These are phyloP conservation scores for Parmelia sp. DNA, from an alignment of 495 filamentous ascomycete species.

Conservation along the genomic window DNA sequence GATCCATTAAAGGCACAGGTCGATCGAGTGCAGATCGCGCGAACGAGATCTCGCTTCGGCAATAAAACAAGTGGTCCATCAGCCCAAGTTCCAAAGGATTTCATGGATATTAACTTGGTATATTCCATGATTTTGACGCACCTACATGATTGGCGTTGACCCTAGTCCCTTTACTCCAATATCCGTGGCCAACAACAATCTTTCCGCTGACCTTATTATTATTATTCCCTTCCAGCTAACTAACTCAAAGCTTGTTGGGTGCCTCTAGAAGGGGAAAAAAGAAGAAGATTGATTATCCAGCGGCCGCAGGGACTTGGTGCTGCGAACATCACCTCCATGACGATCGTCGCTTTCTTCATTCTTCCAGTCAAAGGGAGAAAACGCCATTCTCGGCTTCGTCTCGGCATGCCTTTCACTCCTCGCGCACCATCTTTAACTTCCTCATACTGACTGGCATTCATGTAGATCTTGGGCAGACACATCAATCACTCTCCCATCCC, in stretches of 20 bases:
- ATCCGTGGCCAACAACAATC: not conserved
- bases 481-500: not conserved
- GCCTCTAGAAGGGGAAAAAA: not conserved
- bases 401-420: slow-evolving; percentile 14
- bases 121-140: not conserved
- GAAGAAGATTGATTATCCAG: not conserved
- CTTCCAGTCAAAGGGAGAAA: not conserved
- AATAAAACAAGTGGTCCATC: not conserved
- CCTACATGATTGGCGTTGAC: not conserved
- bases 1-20: slow-evolving; percentile 1
- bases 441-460: slow-evolving; percentile 7
- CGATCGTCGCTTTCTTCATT: slow-evolving; percentile 3
- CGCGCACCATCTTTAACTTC: slow-evolving; percentile 6
- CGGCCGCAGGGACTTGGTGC: not conserved
- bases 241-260: not conserved
- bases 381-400: slow-evolving; percentile 19
- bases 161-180: not conserved
- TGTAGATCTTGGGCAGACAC: slow-evolving; percentile 20
- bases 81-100: not conserved
- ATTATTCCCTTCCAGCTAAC: not conserved
- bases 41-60: slow-evolving; percentile 7
- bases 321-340: slow-evolving; percentile 3
- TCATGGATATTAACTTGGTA: not conserved
- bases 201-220: not conserved
- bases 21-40: slow-evolving; percentile 8